phyloP scores from a whole-genome alignment of 2,329 filamentous ascomycete genomes.

The Keithomyces neogunnii region DNA sequence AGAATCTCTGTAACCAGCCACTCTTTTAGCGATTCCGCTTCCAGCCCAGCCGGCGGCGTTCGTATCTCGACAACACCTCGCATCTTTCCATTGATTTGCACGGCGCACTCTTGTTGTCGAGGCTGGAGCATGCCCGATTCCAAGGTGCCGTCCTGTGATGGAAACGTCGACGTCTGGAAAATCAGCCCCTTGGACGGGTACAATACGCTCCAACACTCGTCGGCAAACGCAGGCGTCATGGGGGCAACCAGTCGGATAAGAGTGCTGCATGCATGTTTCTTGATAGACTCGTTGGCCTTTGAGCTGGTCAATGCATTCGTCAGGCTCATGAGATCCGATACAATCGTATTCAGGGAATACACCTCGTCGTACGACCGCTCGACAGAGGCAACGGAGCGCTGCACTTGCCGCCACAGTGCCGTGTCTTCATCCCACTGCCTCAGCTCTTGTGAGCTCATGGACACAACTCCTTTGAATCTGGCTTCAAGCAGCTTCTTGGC shows the following conservation, averaged over 20 bases:
- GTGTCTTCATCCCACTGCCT: slow-evolving; percentile 37
- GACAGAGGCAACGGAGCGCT: slow-evolving; percentile 59
- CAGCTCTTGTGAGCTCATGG: slow-evolving; percentile 22
- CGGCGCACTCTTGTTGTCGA: slow-evolving; percentile 48
- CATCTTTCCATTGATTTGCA: slow-evolving; percentile 76
- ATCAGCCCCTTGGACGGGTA: slow-evolving; percentile 28
- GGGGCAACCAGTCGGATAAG: slow-evolving; percentile 70
- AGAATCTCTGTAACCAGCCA: slow-evolving; percentile 58
- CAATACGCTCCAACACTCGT: slow-evolving; percentile 68
- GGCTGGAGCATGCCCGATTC: slow-evolving; percentile 40
- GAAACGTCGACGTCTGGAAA: slow-evolving; percentile 48
- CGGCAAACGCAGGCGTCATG: slow-evolving; percentile 69
- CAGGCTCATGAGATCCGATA: slow-evolving; percentile 75
- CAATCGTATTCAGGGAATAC: slow-evolving; percentile 72
- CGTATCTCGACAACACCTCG: slow-evolving; percentile 60
- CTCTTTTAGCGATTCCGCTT: slow-evolving; percentile 37
- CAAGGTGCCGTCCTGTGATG: slow-evolving; percentile 42
- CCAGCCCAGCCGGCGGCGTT: slow-evolving; percentile 33
- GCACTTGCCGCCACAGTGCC: slow-evolving; percentile 55
- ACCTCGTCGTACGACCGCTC: slow-evolving; percentile 61
- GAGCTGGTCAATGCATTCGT: slow-evolving; percentile 58
- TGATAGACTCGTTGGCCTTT: slow-evolving; percentile 32
- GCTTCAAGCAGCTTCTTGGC: slow-evolving; percentile 30
- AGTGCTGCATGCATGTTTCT: slow-evolving; percentile 38
- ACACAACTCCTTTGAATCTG: slow-evolving; percentile 18